phyloP scores from a whole-genome alignment of 163 green algal genomes.

The Trebouxia gelatinosa region DNA sequence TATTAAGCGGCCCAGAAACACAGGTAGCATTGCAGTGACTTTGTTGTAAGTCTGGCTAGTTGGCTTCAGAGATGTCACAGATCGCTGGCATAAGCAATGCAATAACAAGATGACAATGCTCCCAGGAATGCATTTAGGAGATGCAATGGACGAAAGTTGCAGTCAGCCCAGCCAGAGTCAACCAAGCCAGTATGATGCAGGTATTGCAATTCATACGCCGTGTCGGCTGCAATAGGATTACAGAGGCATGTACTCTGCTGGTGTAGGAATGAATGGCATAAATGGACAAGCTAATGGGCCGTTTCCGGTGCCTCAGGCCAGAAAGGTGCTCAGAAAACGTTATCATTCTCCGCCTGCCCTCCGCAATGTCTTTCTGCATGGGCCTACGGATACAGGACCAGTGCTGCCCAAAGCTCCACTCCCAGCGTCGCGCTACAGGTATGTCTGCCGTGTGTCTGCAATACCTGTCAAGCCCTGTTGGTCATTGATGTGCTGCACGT shows the following conservation, averaged over 20 bases:
- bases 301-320: constrained; percentile 1
- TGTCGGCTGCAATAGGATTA: too few relatives aligned
- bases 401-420: neutral
- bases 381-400: constrained; percentile 26
- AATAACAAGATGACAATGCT: too few relatives aligned
- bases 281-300: neutral
- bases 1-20: constrained; percentile 22
- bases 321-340: constrained; percentile 15
- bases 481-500: neutral
- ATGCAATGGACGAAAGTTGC: neutral
- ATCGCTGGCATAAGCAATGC: too few relatives aligned
- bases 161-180: constrained; percentile 12
- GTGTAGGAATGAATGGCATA: too few relatives aligned
- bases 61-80: too few relatives aligned
- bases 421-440: constrained; percentile 45
- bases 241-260: too few relatives aligned
- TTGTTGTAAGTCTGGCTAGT: too few relatives aligned
- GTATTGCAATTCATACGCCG: too few relatives aligned
- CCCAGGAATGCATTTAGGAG: too few relatives aligned
- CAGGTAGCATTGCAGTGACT: too few relatives aligned
- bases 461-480: too few relatives aligned
- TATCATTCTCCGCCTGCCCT: constrained; percentile 53
- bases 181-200: constrained; percentile 30
- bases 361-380: constrained; percentile 51
- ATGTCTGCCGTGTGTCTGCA: neutral